Base-by-base conservation (phyloP, 176 grass and related monocot genomes). In the Bonia amplexicaulis region DNA sequence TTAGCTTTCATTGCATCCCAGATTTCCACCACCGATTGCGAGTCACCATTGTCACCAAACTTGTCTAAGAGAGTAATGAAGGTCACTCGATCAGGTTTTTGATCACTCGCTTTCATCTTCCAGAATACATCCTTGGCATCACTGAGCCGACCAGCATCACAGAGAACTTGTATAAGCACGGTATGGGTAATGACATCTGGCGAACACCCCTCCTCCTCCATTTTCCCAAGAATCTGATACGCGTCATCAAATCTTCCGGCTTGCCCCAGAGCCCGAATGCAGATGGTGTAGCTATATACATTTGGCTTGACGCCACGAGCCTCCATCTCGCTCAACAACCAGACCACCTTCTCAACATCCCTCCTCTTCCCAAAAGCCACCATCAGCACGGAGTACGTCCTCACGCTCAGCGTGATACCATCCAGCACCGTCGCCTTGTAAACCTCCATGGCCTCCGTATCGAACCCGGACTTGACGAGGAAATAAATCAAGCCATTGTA, bases 201-300 rank as follows among this genome's bases (percentile, higher is more conserved):
- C 79, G 83, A 85, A 78, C 96, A 95, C 10, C 93, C 96, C 40
- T 80, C 82, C 63, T 80, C 80, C 57, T 89, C 85, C 96, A 98
- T 98, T 85, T 79, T 85, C 33, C 46, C 17, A 35, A 98, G 87
- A 76, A 95, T 82, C 42, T 10, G 72, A 39, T 73, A 95, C 4
- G 88, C 93, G 22, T 91, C 90, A 53, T 90, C 88, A 19, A 95
- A 85, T 70, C 84, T 85, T 26, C 88, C 86, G 0, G 89, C 86
- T 63, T 95, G 89, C 16, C 93, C 93, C 20, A 98, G 96, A 63
- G 90, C 82, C 83, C 93, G 87, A 26, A 95, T 95, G 64, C 91
- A 98, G 67, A 98, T 98, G 81, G 93, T 98, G 78, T 93, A 98
- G 48, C 93, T 98, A 45, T 95, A 98, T 54, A 95, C 96, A 65